Evolutionary conservation across 208 protist genomes (phyloP).

Genomic region (Crithidia sp.): DNA sequence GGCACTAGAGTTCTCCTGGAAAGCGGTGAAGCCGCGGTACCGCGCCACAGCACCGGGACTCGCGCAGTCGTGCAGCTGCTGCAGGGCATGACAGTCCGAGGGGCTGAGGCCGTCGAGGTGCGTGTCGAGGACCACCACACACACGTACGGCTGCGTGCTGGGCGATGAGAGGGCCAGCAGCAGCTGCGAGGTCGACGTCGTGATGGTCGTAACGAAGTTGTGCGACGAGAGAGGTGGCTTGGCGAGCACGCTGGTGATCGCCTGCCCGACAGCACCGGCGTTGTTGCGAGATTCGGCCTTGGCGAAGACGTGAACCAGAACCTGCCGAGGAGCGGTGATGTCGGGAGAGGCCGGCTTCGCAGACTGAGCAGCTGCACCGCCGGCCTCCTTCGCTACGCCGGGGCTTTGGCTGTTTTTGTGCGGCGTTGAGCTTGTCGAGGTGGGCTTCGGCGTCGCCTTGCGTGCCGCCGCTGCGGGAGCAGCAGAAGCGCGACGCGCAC

Average conservation of each 20-base stretch:
- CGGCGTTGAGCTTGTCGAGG: neutral
- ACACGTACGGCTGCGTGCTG: slow-evolving; percentile 28
- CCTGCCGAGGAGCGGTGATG: slow-evolving; percentile 12
- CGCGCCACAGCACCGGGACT: neutral
- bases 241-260: slow-evolving; percentile 45
- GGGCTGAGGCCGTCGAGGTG: slow-evolving; percentile 27
- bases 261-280: slow-evolving; percentile 38
- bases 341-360: slow-evolving; percentile 3
- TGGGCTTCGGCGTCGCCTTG: neutral
- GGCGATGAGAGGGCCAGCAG: slow-evolving; percentile 20
- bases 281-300: slow-evolving; percentile 18
- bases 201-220: slow-evolving; percentile 48
- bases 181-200: slow-evolving; percentile 48
- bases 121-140: slow-evolving; percentile 50
- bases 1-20: neutral
- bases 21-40: slow-evolving; percentile 8
- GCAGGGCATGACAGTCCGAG: slow-evolving; percentile 33
- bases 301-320: slow-evolving; percentile 59
- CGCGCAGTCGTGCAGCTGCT: slow-evolving; percentile 31
- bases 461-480: slow-evolving; percentile 1
- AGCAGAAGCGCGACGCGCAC: neutral
- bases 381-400: too few species aligned
- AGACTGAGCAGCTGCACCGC: too few species aligned
- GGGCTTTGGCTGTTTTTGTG: neutral
- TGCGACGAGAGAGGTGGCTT: slow-evolving; percentile 43